Conservation (phyloP, 2,329 filamentous ascomycete genomes). For the Lachnellula suecica region DNA sequence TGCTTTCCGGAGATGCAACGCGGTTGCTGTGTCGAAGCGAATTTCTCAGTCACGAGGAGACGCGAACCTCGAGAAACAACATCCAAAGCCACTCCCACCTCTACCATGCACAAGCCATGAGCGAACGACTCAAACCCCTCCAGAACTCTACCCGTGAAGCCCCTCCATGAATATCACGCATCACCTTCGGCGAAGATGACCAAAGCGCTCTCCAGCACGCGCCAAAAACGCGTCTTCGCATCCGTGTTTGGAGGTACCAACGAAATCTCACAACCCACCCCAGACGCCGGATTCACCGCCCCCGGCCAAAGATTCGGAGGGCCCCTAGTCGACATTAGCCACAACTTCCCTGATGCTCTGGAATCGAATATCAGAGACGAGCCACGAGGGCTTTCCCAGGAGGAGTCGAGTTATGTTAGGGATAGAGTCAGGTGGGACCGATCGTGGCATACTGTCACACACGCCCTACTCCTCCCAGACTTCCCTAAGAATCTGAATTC, state of each 20-base stretch:
- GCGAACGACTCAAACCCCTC: not conserved
- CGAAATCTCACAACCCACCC: slow-evolving; percentile 30
- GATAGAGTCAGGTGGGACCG: slow-evolving; percentile 57
- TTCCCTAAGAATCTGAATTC: slow-evolving; percentile 45
- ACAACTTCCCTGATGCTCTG: not conserved
- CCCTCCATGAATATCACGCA: not conserved
- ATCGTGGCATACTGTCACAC: slow-evolving; percentile 62
- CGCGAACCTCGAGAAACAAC: not conserved
- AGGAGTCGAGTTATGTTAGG: slow-evolving; percentile 18
- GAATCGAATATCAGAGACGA: slow-evolving; percentile 5
- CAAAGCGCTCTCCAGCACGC: slow-evolving; percentile 1
- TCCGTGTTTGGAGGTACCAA: slow-evolving; percentile 30
- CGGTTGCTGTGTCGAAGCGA: too few species aligned
- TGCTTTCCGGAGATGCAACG: too few species aligned
- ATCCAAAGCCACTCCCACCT: not conserved
- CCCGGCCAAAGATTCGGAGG: slow-evolving; percentile 27
- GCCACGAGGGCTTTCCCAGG: slow-evolving; percentile 1
- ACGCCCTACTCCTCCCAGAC: slow-evolving; percentile 54
- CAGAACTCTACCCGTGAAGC: not conserved
- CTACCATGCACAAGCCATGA: not conserved
- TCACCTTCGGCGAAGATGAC: not conserved
- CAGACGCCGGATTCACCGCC: slow-evolving; percentile 23
- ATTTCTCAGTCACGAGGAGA: not conserved
- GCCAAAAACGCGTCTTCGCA: slow-evolving; percentile 31
- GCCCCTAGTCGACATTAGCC: slow-evolving; percentile 6